Evolutionary conservation across 2,329 filamentous ascomycete genomes (phyloP).

Genomic region (Boeremia lycopersici): DNA sequence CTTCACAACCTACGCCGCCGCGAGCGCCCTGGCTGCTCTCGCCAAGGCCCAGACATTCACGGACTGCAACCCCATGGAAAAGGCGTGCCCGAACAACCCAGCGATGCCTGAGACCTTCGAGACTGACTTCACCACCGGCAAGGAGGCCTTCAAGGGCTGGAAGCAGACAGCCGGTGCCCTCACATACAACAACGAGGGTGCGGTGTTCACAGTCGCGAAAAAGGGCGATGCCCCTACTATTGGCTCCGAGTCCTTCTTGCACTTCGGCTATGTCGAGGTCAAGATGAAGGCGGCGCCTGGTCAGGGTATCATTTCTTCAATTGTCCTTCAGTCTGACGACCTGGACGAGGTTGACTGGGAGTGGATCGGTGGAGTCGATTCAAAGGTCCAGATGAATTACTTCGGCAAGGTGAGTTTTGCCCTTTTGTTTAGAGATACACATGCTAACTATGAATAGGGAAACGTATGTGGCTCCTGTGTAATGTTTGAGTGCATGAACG

Average conservation of each 20-base stretch:
- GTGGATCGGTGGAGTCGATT: conserved; percentile 71
- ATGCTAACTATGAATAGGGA: too few species aligned
- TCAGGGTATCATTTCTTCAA: conserved; percentile 76
- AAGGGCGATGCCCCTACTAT: conserved; percentile 66
- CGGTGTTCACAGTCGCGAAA: conserved; percentile 57
- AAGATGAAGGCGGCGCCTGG: conserved; percentile 77
- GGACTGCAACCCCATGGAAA: conserved; percentile 52
- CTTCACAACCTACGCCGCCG: conserved; percentile 33
- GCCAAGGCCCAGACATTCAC: conserved; percentile 54
- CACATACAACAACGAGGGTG: conserved; percentile 52
- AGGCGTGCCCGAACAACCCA: conserved; percentile 53
- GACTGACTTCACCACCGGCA: conserved; percentile 53
- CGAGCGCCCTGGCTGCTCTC: conserved; percentile 41
- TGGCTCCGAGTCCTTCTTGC: conserved; percentile 80
- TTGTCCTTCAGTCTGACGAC: conserved; percentile 83
- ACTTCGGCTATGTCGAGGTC: conserved; percentile 81
- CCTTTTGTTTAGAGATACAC: background rate
- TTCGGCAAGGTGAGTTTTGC: background rate
- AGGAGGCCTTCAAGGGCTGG: conserved; percentile 45
- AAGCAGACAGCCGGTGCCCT: conserved; percentile 50
- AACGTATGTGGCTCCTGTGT: too few species aligned
- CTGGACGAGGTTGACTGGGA: conserved; percentile 90
- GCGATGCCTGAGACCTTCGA: conserved; percentile 49
- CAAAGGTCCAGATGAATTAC: conserved; percentile 68
- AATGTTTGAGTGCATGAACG: too few species aligned